Evolutionary conservation across 148 eudicot genomes (phyloP), one percentile per base, ranked within the genome.

Genomic region (Rhododendron williamsianum): DNA sequence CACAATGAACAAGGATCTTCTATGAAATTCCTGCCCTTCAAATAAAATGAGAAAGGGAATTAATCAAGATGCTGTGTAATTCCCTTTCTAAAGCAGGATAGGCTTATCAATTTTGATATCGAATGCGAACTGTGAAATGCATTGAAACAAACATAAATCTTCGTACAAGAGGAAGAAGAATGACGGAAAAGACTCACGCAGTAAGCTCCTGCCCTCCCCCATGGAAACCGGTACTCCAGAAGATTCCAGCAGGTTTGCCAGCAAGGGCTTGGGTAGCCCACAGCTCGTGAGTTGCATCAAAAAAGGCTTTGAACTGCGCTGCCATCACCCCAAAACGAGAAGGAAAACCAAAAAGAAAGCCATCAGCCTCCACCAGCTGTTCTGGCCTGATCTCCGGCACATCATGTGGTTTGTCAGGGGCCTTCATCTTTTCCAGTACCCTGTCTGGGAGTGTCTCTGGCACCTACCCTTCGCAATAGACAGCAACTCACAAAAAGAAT

Each of bases 241-340:
- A 93, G 49, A 93, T 80, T 52, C 96, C 96, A 15, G 96, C 96
- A 81, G 96, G 96, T 83, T 93, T 93, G 65, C 96, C 94, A 43
- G 96, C 94, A 18, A 93, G 93, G 0, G 91, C 89, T 76, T 93
- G 96, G 83, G 87, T 84, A n/a, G 87, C 90, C 91, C 92, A 91
- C 27, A 93, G 60, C 76, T 88, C 89, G 38, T 82, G 69, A 3
- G 93, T 90, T 67, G 93, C 88, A 69, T 91, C 96, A 88, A 93
- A 93, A 85, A 93, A 93, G 71, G 96, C 93, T 67, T 89, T 83
- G 78, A 84, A 91, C 80, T 93, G 96, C 46, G 96, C 90, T 19
- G 96, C 90, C 96, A 93, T 93, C 91, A 91, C 90, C 13, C 96
- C 96, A 69, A 93, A 93, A 67, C 96, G 92, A 60, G 96, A 93